phyloP scores from a whole-genome alignment of 768 basidiomycete genomes.

The Rhizopogon roseolus region DNA sequence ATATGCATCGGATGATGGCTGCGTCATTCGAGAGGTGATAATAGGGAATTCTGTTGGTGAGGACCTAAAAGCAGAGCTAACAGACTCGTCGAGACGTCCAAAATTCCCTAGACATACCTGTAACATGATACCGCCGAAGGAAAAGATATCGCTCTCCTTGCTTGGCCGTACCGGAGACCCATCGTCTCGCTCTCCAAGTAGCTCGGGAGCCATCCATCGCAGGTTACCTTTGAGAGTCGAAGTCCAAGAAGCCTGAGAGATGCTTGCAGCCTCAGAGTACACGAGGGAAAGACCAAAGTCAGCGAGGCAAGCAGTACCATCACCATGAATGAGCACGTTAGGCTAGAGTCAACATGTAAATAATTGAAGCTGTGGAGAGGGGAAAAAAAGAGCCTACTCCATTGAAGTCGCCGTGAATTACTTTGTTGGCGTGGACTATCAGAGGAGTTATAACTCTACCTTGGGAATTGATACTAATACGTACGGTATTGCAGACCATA shows the following conservation, averaged over 20 bases:
- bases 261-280: conserved; percentile 25
- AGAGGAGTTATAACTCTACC: not conserved
- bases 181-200: conserved; percentile 18
- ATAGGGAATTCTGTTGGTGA: not conserved
- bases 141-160: conserved; percentile 34
- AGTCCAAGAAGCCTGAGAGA: conserved; percentile 5
- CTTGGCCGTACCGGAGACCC: not conserved
- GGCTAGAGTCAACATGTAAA: not conserved
- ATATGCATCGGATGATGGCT: not conserved
- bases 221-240: conserved; percentile 22
- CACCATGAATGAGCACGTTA: conserved; percentile 30
- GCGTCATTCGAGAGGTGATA: not conserved
- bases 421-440: not conserved
- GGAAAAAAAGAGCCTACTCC: not conserved
- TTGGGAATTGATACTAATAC: not conserved
- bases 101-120: conserved; percentile 6
- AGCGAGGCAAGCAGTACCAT: conserved; percentile 32
- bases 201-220: conserved; percentile 38
- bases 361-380: not conserved
- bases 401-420: conserved; percentile 4
- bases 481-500: not conserved
- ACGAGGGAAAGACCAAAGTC: conserved; percentile 41
- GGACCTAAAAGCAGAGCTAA: not conserved
- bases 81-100: conserved; percentile 21
- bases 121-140: conserved; percentile 33